Conservation (phyloP, 805 yeast species). For the Yarrowia bubula region DNA sequence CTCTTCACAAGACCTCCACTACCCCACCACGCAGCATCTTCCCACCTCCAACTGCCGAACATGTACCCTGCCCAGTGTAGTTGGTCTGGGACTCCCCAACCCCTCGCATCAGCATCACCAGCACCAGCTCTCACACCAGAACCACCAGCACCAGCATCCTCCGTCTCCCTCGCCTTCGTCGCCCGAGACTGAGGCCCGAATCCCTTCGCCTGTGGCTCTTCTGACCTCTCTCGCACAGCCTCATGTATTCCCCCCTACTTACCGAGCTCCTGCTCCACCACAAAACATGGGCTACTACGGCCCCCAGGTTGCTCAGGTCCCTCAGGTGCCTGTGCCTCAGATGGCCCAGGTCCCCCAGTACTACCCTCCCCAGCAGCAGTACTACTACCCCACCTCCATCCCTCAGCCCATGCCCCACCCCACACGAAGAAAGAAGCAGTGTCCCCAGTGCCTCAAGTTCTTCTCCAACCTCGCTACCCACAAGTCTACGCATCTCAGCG, state of each 20-base stretch:
- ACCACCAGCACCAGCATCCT: conserved; percentile 14
- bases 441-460: conserved; percentile 64
- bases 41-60: conserved; percentile 23
- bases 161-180: conserved; percentile 24
- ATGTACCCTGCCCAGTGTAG: conserved; percentile 6
- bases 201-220: conserved; percentile 23
- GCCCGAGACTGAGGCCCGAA: conserved; percentile 21
- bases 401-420: conserved; percentile 23
- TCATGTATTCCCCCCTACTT: background rate
- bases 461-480: conserved; percentile 84
- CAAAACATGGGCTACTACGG: conserved; percentile 10
- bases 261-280: conserved; percentile 1
- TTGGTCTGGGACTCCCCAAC: conserved; percentile 16
- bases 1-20: conserved; percentile 8
- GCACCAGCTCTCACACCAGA: background rate
- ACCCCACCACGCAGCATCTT: background rate
- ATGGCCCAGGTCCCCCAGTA: conserved; percentile 13
- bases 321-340: background rate
- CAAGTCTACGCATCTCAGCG: conserved; percentile 71
- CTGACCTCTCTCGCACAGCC: conserved; percentile 18
- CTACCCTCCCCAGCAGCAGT: conserved; percentile 25
- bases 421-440: conserved; percentile 60
- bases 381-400: conserved; percentile 17
- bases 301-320: background rate
- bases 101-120: conserved; percentile 15